Evolutionary conservation across 2,329 filamentous ascomycete genomes (phyloP), one percentile per base, ranked within the genome.

Genomic region (Aureobasidium sp.): DNA sequence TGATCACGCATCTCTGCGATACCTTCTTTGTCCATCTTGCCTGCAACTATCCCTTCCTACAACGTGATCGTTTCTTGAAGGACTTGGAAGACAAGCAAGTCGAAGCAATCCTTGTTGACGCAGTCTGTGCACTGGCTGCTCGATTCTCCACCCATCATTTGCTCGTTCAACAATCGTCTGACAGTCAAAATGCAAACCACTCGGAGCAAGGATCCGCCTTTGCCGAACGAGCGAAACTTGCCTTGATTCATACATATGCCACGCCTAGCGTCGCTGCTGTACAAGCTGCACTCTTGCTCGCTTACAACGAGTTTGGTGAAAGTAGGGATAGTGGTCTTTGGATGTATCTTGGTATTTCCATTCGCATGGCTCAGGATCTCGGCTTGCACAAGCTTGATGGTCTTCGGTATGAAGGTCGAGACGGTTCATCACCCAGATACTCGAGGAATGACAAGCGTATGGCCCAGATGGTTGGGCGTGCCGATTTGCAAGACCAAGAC

Each of bases 331-430:
- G 90, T 70, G 89, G 90, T 0, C 74, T 96, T 7, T 96, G 91
- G 90, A 95, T 95, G 90, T 95, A 95, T 69, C 78, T 95, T 1
- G 91, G 90, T 0, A 86, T 93, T 55, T 87, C 90, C 0, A 95
- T 95, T 62, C 85, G 90, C 4, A 88, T 91, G 84, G 87, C 87
- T 0, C 83, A 89, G 62, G 87, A 91, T 68, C 74, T 95, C 10
- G 90, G 91, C 0, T 78, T 95, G 64, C 89, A 93, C 66, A 95
- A 91, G 64, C 79, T 88, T 17, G 86, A 92, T 64, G 90, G 90
- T 0, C 79, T 95, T 42, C 80, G 76, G 62, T 79, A 81, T 59
- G 79, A 78, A 62, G 82, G 82, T 15, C 76, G 75, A 19, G 75
- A 77, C 53, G 82, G 82, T 0, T 78, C 82, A 2, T 83, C 79